Percentiles rank a stretch among this genome's conserved stretches.
Conservation (phyloP, 2,329 filamentous ascomycete species). For the Boeremia exigua region DNA sequence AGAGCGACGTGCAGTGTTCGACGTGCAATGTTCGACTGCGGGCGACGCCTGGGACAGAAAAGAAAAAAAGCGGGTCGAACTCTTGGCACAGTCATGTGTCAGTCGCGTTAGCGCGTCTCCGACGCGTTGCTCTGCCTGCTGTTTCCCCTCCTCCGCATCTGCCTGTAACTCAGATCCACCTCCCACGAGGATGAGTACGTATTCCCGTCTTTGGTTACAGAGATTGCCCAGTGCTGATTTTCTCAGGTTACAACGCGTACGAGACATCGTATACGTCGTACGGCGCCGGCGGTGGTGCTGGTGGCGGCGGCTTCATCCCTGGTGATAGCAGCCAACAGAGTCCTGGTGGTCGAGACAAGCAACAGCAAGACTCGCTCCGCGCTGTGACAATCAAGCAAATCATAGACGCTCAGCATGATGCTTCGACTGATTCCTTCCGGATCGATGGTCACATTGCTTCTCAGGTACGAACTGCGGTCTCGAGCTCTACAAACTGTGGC, state of each 20-base stretch:
- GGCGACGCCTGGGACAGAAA: slow-evolving; percentile 4
- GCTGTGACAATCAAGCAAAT: slow-evolving; percentile 97
- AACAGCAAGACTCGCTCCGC: slow-evolving; percentile 83
- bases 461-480: slow-evolving; percentile 49
- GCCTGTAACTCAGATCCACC: slow-evolving; percentile 15
- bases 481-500: background rate
- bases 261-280: slow-evolving; percentile 62
- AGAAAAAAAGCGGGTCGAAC: slow-evolving; percentile 33
- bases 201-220: slow-evolving; percentile 24
- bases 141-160: slow-evolving; percentile 11
- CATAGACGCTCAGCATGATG: slow-evolving; percentile 69
- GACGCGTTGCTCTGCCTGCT: slow-evolving; percentile 22
- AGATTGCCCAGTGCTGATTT: slow-evolving; percentile 20
- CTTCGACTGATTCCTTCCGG: slow-evolving; percentile 73
- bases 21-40: slow-evolving; percentile 16
- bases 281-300: slow-evolving; percentile 60
- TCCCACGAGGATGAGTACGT: slow-evolving; percentile 19
- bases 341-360: slow-evolving; percentile 54
- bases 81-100: slow-evolving; percentile 33
- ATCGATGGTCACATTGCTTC: slow-evolving; percentile 79
- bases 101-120: slow-evolving; percentile 35
- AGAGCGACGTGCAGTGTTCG: slow-evolving; percentile 19
- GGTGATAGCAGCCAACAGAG: slow-evolving; percentile 55
- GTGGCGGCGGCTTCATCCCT: slow-evolving; percentile 67
- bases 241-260: slow-evolving; percentile 46